These are phyloP conservation scores for Sesbania bispinosa DNA, from an alignment of 306 rosid genomes.

Conservation along the genomic window DNA sequence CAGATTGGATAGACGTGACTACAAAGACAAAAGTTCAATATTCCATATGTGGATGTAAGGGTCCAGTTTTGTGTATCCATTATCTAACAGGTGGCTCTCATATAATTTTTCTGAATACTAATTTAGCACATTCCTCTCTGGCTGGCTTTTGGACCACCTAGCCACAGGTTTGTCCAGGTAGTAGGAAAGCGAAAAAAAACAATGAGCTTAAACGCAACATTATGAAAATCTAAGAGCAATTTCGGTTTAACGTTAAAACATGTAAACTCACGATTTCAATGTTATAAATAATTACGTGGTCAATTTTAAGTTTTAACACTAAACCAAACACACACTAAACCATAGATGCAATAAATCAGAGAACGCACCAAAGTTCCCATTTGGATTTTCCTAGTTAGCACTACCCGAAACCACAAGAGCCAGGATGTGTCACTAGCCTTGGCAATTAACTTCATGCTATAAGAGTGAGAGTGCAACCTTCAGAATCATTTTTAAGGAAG, in stretches of 20 bases:
- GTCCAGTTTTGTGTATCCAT: constrained; percentile 8
- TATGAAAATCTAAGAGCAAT: constrained; percentile 13
- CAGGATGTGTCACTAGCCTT: background rate
- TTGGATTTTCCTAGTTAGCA: background rate
- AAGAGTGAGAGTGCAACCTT: background rate
- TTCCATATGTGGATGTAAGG: constrained; percentile 27
- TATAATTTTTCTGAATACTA: background rate
- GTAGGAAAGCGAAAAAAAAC: constrained; percentile 18
- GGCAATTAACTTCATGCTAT: background rate
- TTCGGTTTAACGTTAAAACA: no score
- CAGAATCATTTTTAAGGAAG: background rate
- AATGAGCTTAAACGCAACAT: background rate
- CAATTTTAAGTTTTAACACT: no score
- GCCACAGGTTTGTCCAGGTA: constrained; percentile 1
- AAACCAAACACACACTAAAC: no score
- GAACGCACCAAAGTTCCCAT: background rate
- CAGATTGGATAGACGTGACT: constrained; percentile 27
- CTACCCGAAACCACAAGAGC: background rate
- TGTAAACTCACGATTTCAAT: no score
- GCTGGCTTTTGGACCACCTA: constrained; percentile 24
- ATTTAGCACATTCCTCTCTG: background rate
- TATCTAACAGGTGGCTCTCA: constrained; percentile 8
- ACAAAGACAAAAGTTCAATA: constrained; percentile 21
- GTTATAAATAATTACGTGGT: no score
- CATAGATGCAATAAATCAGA: background rate